These are phyloP conservation scores for Madurella fahalii DNA, from an alignment of 2,329 filamentous ascomycete species.

Conservation along the genomic window DNA sequence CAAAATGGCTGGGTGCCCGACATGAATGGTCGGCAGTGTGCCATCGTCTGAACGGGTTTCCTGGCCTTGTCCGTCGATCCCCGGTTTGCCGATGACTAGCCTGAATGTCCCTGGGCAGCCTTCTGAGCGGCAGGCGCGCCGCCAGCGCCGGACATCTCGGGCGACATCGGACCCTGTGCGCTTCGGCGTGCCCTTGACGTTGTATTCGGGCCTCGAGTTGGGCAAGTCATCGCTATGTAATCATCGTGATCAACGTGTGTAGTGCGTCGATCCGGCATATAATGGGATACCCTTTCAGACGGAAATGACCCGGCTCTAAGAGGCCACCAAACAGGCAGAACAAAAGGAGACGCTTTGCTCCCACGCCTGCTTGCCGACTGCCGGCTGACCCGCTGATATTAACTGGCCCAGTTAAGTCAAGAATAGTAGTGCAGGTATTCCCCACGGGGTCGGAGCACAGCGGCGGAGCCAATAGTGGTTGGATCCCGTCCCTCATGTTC, in stretches of 20 bases:
- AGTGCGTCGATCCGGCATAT: neutral
- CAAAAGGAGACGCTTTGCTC: neutral
- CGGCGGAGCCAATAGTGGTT: slow-evolving; percentile 20
- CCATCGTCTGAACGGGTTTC: slow-evolving; percentile 8
- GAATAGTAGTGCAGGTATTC: slow-evolving; percentile 23
- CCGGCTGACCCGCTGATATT: slow-evolving; percentile 24
- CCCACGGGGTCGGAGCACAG: slow-evolving; percentile 20
- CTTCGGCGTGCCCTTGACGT: slow-evolving; percentile 9
- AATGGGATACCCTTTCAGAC: neutral
- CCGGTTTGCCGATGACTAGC: slow-evolving; percentile 16
- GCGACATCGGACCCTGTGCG: slow-evolving; percentile 8
- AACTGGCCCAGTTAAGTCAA: slow-evolving; percentile 16
- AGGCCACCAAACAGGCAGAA: slow-evolving; percentile 19
- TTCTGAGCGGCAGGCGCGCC: slow-evolving; percentile 6
- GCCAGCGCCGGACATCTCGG: neutral
- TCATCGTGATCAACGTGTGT: slow-evolving; percentile 4
- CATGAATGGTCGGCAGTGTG: slow-evolving; percentile 3
- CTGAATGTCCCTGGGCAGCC: neutral
- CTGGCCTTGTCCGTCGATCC: slow-evolving; percentile 10
- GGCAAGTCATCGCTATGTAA: slow-evolving; percentile 2
- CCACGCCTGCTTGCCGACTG: slow-evolving; percentile 21
- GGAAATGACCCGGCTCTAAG: neutral
- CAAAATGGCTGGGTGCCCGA: slow-evolving; percentile 1
- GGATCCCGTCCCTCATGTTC: slow-evolving; percentile 16
- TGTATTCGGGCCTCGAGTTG: slow-evolving; percentile 6